Evolutionary conservation across 257 asterid species (phyloP), one percentile per base, ranked within the genome.

Genomic region (Fraxinus cuspidata): DNA sequence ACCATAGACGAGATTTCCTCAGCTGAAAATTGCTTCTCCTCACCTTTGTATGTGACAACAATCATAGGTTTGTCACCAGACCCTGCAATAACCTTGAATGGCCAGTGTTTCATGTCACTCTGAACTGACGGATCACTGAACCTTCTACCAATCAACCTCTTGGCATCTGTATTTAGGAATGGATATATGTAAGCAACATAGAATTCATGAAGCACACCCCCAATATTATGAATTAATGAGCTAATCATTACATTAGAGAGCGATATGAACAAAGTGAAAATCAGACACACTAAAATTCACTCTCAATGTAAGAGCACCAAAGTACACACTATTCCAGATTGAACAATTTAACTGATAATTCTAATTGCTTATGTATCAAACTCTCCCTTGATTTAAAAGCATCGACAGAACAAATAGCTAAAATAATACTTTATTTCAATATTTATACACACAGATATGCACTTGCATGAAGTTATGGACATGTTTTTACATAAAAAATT

Each of bases 71-170:
- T 56, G 65, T 56, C 65, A 18, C 65, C 65, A n/a, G 65, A 12
- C 65, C 65, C 65, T 6, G 65, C 65, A 56, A n/a, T n/a, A 56
- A 56, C 65, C 65, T 56, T 56, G 65, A 56, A 56, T 56, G 65
- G 65, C 65, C 65, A 56, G 65, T 56, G 65, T 27, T n/a, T 56
- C 65, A 56, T 56, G 65, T 56, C 65, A 21, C 65, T 56, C 25
- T 56, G 65, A n/a, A 56, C 65, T 11, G 65, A 56, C 2, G 65
- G 65, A 56, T 56, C 65, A 5, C 11, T 5, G 65, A 4, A 56
- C 28, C 65, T 56, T 56, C 65, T 56, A 18, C 65, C 65, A 56
- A 56, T 56, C 25, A 56, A n/a, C 25, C 65, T n/a, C 65, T 56
- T 56, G 1, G 65, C 65, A 56, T 56, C 65, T 56, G 65, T n/a